Base-by-base conservation (phyloP, 495 filamentous ascomycete species). In the Penicillium silybi region DNA sequence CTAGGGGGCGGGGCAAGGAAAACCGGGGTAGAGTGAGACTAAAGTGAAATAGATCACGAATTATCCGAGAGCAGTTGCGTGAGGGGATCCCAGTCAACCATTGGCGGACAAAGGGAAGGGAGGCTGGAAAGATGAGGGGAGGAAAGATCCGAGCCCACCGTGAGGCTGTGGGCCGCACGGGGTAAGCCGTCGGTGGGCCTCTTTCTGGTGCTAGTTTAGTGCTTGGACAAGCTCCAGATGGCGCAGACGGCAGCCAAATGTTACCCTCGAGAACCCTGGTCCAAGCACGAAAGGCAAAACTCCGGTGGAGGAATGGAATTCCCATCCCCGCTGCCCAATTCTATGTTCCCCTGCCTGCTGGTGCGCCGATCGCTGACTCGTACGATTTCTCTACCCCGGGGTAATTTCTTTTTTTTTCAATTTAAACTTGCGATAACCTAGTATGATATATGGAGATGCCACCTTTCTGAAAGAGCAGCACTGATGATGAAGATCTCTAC, bases 1-100 rank as follows among this genome's bases (percentile, higher is more conserved):
- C 62, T 65, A 65, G 62, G 59, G 59, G 57, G 57, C 38, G 52
- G 54, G 37, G 47, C 35, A 35, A 38, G 49, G 53, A 63, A 63
- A 63, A 48, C 63, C 54, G 63, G 63, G 62, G 62, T 65, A 65
- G 44, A 47, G 25, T n/a, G 17, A 13, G 26, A 18, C 25, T n/a
- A 19, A 34, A 44, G 46, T 39, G 15, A 18, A 27, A 47, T 32
- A 41, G 48, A 52, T 57, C 45, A 53, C 47, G 50, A 55, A 57
- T 65, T 62, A 59, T 51, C 62, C 62, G 52, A 52, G 43, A 50
- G 59, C 53, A 57, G 57, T 41, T 50, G 37, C 34, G 61, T 57
- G 54, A 58, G 46, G 16, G 17, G 22, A 49, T 52, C 11, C 23
- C n/a, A 17, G 35, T 25, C 49, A 48, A 47, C 43, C 22, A 55